Evolutionary conservation across 169 alveolate genomes (phyloP), one percentile per base, ranked within the genome.

Genomic region (Hammondia hammondi): DNA sequence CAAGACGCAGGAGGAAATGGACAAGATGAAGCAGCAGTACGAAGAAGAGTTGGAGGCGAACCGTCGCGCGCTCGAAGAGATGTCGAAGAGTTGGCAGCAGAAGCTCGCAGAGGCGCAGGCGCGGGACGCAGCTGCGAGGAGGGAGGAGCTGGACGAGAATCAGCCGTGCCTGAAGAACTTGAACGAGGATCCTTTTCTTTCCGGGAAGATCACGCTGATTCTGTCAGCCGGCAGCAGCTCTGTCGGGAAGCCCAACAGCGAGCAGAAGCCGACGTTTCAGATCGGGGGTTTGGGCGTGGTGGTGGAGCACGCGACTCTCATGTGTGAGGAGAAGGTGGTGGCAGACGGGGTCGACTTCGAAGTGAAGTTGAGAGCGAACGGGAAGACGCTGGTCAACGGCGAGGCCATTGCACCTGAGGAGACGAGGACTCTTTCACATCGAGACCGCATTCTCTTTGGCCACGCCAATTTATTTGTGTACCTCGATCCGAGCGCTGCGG

Each of bases 111-210:
- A 97, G 85, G 93, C 91, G 37, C 97, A 95, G 81, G 96, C 93
- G 91, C 73, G 81, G 52, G 97, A 96, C 46, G 95, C 91, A 43
- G 94, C 61, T 2, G 39, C 88, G 71, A 92, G 91, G 32, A 95
- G 94, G 57, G 93, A 93, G 92, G 93, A 95, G 81, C 94, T 95
- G 48, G 97, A 94, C 88, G 92, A 87, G 84, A 88, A 94, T 24
- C 88, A 94, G 81, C 98, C 98, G 4, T 90, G 96, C 92, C 94
- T 98, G 70, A 96, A 95, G 56, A 97, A 96, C 39, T 92, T 98
- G 81, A 98, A 98, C 95, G 99, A 98, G 96, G 99, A 98, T 96
- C 98, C 98, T 35, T 95, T 97, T 93, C 95, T 98, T 29, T 93
- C 98, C 72, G 98, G 98, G 81, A 94, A 94, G 87, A 91, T 94